These are phyloP conservation scores for Leptomonas seymouri DNA, from an alignment of 208 protist genomes.

Conservation along the genomic window DNA sequence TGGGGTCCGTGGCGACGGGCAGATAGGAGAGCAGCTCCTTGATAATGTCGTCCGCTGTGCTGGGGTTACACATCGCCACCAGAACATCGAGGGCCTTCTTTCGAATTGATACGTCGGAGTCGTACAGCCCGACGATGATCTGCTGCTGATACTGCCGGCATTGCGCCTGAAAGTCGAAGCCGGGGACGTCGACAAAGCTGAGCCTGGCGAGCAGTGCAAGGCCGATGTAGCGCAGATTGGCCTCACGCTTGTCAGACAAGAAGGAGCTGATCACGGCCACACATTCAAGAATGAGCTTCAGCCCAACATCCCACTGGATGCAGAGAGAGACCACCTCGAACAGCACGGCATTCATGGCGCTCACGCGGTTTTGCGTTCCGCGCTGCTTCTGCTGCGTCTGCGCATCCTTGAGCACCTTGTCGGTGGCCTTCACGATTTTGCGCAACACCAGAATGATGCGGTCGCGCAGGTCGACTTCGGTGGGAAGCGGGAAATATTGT, in stretches of 20 bases:
- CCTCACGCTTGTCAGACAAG: conserved; percentile 89
- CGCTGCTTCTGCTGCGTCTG: conserved; percentile 83
- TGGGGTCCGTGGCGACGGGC: conserved; percentile 78
- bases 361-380: conserved; percentile 95
- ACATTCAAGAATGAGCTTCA: conserved; percentile 79
- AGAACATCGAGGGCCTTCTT: conserved; percentile 97
- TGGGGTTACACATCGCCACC: conserved; percentile 96
- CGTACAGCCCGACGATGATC: conserved; percentile 92
- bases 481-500: conserved; percentile 93
- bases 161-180: conserved; percentile 68
- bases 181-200: conserved; percentile 52
- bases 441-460: conserved; percentile 70
- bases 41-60: conserved; percentile 93
- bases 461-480: conserved; percentile 52
- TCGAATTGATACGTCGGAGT: conserved; percentile 97
- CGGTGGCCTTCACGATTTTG: conserved; percentile 86
- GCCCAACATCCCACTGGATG: conserved; percentile 90
- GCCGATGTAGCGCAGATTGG: conserved; percentile 92
- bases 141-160: conserved; percentile 93
- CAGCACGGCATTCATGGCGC: conserved; percentile 96
- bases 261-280: conserved; percentile 88
- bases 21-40: conserved; percentile 94
- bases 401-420: conserved; percentile 86
- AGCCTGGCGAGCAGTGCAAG: conserved; percentile 84
- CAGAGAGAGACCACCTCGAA: conserved; percentile 97